Evolutionary conservation across 2,329 filamentous ascomycete species (phyloP).

Genomic region (Cladosporium velox): DNA sequence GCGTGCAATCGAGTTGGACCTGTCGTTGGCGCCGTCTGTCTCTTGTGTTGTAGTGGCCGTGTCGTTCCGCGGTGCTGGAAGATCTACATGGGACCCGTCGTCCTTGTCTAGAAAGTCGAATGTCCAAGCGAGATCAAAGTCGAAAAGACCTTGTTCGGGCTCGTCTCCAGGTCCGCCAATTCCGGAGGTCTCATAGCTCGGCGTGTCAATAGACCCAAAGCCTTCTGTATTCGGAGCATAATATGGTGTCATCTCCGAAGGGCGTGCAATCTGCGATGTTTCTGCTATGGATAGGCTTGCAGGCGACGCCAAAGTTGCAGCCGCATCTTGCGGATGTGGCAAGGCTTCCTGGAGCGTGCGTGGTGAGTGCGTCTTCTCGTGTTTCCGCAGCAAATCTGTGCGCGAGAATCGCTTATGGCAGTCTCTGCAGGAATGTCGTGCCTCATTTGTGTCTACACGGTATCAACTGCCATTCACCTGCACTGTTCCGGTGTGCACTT

Average conservation of each 20-base stretch:
- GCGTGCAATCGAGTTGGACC: not conserved
- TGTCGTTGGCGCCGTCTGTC: not conserved
- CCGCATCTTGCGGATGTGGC: not conserved
- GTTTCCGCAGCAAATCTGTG: not conserved
- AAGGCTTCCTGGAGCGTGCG: not conserved
- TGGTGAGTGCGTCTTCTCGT: not conserved
- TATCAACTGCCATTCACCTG: not conserved
- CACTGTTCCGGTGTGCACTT: not conserved
- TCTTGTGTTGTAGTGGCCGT: not conserved
- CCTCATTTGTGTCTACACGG: conserved; percentile 2
- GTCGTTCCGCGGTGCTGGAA: not conserved
- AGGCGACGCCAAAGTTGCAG: not conserved
- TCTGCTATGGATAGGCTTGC: not conserved
- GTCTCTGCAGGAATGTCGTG: not conserved
- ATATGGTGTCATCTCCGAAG: not conserved
- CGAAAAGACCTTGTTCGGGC: not conserved
- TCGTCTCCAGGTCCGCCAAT: not conserved
- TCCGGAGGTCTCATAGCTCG: not conserved
- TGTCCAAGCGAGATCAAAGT: conserved; percentile 1
- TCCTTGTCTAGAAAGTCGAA: not conserved
- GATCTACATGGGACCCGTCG: not conserved
- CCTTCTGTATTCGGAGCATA: not conserved
- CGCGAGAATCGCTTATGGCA: not conserved
- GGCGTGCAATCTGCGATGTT: not conserved
- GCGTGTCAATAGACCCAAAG: not conserved